These are phyloP conservation scores for Talaromyces sp. DNA, from an alignment of 2,329 filamentous ascomycete genomes.

Conservation along the genomic window DNA sequence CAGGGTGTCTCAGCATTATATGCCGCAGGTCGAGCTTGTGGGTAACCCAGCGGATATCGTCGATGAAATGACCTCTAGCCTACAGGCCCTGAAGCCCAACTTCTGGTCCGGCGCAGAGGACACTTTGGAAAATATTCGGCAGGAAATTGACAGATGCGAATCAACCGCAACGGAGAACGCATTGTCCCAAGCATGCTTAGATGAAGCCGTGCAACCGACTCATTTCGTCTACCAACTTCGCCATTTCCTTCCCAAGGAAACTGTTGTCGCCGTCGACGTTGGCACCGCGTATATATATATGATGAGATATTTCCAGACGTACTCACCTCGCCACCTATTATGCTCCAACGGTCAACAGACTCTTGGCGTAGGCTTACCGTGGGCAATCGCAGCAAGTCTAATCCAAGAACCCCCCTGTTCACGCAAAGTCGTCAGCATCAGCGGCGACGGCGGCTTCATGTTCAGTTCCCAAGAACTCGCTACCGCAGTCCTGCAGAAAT, in stretches of 20 bases:
- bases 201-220: conserved; percentile 7
- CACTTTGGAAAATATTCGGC: conserved; percentile 5
- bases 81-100: conserved; percentile 6
- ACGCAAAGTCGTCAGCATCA: conserved; percentile 13
- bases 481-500: conserved; percentile 11
- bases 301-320: conserved; percentile 14
- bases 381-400: conserved; percentile 12
- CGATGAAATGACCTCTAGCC: conserved; percentile 10
- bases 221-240: conserved; percentile 13
- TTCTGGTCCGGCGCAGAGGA: conserved; percentile 12
- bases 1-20: conserved; percentile 12
- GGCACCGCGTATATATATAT: conserved; percentile 15
- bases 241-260: conserved; percentile 5
- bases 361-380: conserved; percentile 10
- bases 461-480: conserved; percentile 12
- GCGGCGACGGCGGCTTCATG: conserved; percentile 15
- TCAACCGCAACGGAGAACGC: conserved; percentile 1
- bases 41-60: conserved; percentile 14
- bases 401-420: conserved; percentile 11
- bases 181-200: not conserved
- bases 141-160: conserved; percentile 12
- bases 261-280: conserved; percentile 12
- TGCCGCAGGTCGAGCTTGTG: conserved; percentile 12
- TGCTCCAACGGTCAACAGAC: conserved; percentile 15
- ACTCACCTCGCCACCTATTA: conserved; percentile 12